These are phyloP conservation scores for Macrophomina pseudophaseolina DNA, from an alignment of 2,329 filamentous ascomycete species.

Conservation along the genomic window DNA sequence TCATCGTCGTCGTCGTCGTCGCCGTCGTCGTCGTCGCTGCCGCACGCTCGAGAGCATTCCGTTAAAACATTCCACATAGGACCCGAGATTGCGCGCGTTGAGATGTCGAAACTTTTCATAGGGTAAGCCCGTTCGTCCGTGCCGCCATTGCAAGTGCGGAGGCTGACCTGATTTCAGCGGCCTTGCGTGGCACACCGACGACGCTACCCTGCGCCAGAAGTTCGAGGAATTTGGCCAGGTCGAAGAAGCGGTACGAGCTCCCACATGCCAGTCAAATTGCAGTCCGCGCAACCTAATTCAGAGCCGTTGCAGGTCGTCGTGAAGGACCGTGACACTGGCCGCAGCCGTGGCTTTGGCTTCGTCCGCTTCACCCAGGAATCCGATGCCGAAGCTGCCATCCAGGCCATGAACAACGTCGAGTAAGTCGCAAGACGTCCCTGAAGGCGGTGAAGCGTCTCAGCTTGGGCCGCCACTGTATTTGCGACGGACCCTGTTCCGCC, in stretches of 20 bases:
- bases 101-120: slow-evolving; percentile 94
- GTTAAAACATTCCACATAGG: slow-evolving; percentile 18
- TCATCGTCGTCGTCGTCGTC: background rate
- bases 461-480: slow-evolving; percentile 16
- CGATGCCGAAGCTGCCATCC: slow-evolving; percentile 78
- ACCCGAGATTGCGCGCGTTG: slow-evolving; percentile 34
- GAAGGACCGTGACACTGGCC: slow-evolving; percentile 94
- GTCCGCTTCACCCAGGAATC: slow-evolving; percentile 82
- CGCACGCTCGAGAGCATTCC: slow-evolving; percentile 8
- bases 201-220: slow-evolving; percentile 81
- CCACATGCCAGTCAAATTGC: background rate
- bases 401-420: slow-evolving; percentile 87
- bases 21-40: background rate
- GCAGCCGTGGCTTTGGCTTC: slow-evolving; percentile 97
- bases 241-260: slow-evolving; percentile 86
- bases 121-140: slow-evolving; percentile 65
- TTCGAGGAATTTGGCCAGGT: slow-evolving; percentile 91
- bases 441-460: slow-evolving; percentile 25
- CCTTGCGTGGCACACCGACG: slow-evolving; percentile 98
- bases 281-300: background rate
- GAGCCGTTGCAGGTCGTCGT: slow-evolving; percentile 76
- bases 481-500: slow-evolving; percentile 13
- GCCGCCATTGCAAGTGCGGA: slow-evolving; percentile 27
- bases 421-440: slow-evolving; percentile 55
- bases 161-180: slow-evolving; percentile 63